phyloP scores from a whole-genome alignment of 2,329 filamentous ascomycete species.

The Apiospora arundinis region DNA sequence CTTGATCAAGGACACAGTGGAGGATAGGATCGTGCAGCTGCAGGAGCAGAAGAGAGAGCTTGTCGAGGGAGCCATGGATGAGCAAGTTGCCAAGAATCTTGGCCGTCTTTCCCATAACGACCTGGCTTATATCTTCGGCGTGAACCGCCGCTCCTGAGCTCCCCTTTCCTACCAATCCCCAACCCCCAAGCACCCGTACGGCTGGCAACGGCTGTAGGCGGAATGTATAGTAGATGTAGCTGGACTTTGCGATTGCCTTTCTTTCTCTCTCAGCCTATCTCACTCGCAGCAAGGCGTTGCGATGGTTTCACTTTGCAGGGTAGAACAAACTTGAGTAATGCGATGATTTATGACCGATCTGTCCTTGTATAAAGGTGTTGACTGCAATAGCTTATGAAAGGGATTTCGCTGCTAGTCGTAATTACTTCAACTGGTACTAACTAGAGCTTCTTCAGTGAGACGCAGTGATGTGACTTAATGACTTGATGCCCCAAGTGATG shows the following conservation, averaged over 20 bases:
- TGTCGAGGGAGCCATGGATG: conserved; percentile 81
- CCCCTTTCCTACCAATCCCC: background rate
- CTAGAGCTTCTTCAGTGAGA: too few relatives aligned
- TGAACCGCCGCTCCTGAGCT: background rate
- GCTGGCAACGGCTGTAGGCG: background rate
- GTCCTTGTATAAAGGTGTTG: background rate
- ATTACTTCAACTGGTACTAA: too few relatives aligned
- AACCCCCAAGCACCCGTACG: background rate
- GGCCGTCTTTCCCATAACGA: conserved; percentile 71
- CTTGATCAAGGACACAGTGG: conserved; percentile 78
- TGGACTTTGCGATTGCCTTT: background rate
- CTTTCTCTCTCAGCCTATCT: background rate
- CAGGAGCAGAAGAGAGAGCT: conserved; percentile 80
- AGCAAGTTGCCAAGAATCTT: conserved; percentile 70
- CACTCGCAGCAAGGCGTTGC: background rate
- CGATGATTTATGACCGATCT: background rate
- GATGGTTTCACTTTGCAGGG: background rate
- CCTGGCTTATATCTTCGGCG: conserved; percentile 73
- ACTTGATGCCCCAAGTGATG: too few relatives aligned
- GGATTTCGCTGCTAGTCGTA: too few relatives aligned
- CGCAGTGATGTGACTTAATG: too few relatives aligned
- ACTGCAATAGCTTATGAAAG: too few relatives aligned
- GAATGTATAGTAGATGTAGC: background rate
- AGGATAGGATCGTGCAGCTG: conserved; percentile 82
- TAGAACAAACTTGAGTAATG: background rate